These are phyloP conservation scores for Powellomyces hirtus DNA, from an alignment of 192 early-diverging fungal genomes.

Conservation along the genomic window DNA sequence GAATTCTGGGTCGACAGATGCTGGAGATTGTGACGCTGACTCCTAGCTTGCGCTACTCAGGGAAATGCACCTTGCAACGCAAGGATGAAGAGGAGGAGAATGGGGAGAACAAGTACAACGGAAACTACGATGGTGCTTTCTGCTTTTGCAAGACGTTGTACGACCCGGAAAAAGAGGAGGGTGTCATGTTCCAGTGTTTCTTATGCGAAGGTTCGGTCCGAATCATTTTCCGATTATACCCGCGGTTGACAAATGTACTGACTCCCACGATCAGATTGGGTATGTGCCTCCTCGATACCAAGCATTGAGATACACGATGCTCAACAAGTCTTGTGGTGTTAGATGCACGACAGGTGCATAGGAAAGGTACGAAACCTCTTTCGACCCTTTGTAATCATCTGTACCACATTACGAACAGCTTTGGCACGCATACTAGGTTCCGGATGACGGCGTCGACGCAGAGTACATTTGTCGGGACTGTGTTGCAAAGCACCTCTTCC, in stretches of 20 bases:
- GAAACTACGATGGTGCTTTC: constrained; percentile 80
- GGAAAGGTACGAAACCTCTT: too few relatives aligned
- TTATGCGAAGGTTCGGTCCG: constrained; percentile 87
- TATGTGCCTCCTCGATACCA: neutral
- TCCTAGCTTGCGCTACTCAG: neutral
- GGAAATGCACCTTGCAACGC: constrained; percentile 21
- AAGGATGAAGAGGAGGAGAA: constrained; percentile 46
- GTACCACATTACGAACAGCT: too few relatives aligned
- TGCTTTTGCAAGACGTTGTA: constrained; percentile 83
- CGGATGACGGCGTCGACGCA: constrained; percentile 55
- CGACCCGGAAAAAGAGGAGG: constrained; percentile 68
- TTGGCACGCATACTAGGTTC: constrained; percentile 37
- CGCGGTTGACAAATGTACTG: neutral
- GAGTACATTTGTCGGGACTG: constrained; percentile 72
- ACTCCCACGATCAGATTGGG: constrained; percentile 5
- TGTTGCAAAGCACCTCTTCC: constrained; percentile 32
- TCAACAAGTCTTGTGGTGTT: constrained; percentile 25
- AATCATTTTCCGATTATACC: constrained; percentile 64
- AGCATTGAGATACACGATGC: neutral
- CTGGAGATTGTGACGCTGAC: neutral
- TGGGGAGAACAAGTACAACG: constrained; percentile 72
- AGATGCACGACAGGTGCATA: constrained; percentile 39
- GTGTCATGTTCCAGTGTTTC: constrained; percentile 81
- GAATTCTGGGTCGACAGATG: too few relatives aligned
- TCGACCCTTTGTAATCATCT: neutral